Evolutionary conservation across 106 monocot species (phyloP), one percentile per base, ranked within the genome.

Genomic region (Hemerocallis citrina): DNA sequence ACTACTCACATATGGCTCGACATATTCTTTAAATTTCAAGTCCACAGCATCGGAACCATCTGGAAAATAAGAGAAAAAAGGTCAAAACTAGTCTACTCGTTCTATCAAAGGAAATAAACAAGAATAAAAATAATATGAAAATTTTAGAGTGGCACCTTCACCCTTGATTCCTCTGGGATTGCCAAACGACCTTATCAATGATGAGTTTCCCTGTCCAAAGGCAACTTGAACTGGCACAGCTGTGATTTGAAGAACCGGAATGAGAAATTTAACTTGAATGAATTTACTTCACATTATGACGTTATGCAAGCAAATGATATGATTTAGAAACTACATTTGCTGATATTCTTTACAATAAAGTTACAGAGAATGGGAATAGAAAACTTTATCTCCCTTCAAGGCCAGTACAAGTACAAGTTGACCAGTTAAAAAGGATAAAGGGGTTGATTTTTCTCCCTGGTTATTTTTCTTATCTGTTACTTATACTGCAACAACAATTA

Each of bases 1-100:
- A 19, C 49, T 9, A 68, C 81, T 73, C 43, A 77, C 81, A 58
- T 64, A 81, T 36, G 81, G 81, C 7, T 81, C 81, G 0, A 68
- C 43, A 59, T 81, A 67, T 62, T 68, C 66, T 52, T 67, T 81
- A 31, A 20, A 6, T 62, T 22, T 17, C 41, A 40, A 0, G 22
- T 5, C 1, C 32, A 35, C 9, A 19, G 21, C 21, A 57, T 7
- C 21, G 35, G 13, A 3, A 45, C 7, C 62, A 59, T 72, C 72
- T 71, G 32, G 4, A 24, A 49, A 14, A 5, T 11, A 29, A 49
- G 11, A 17, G 19, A 19, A 3, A 34, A 42, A 22, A 38, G 7
- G 17, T 8, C 28, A 27, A n/a, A 50, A 33, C 14, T 30, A 35
- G 3, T 17, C 17, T n/a, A 13, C 21, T 41, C 3, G 10, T 12